Base-by-base conservation (phyloP, 352 stramenopile genomes). In the Phytophthora fragariae region DNA sequence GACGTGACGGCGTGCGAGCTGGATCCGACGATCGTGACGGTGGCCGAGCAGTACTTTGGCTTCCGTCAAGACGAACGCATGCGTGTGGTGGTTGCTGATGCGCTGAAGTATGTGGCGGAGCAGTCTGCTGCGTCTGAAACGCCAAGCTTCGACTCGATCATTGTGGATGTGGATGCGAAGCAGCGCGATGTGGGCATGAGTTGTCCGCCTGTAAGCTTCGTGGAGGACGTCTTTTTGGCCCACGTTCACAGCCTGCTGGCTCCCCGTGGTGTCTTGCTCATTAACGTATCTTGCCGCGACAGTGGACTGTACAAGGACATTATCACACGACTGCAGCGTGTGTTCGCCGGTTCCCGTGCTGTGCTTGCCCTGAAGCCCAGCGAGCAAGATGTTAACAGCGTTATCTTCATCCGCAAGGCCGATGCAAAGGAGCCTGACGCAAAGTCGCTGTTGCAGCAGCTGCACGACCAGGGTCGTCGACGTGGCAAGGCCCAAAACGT, bases 121-220 rank as follows among this genome's bases (percentile, higher is more conserved):
- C 68, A 79, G 54, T 69, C 63, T 19, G 37, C 60, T 2, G 39
- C 54, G 15, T 41, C 44, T 10, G 69, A 68, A 19, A 77, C 68
- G 27, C 60, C 53, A 12, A 70, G 15, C 11, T 86, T 81, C 52
- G 76, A 92, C 68, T 87, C 81, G 17, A 86, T 96, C 41, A 78
- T 94, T 49, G 68, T 96, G 21, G 89, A 96, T 59, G 89, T 96
- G 21, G 89, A 96, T 67, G 84, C 86, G 35, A 93, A 93, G 62
- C 73, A 85, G 64, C 69, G 68, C 12, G 88, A 93, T 74, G 76
- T 89, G 11, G 86, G 83, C 33, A 88, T 95, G 75, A 89, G 82
- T 58, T 93, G 87, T 47, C 88, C 88, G 27, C 86, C 86, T 55
- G 63, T 83, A 39, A 80, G 73, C 41, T 95, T 95, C 62, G 70